These are phyloP conservation scores for Crithidia acanthocephali DNA, from an alignment of 208 protist species.

Conservation along the genomic window DNA sequence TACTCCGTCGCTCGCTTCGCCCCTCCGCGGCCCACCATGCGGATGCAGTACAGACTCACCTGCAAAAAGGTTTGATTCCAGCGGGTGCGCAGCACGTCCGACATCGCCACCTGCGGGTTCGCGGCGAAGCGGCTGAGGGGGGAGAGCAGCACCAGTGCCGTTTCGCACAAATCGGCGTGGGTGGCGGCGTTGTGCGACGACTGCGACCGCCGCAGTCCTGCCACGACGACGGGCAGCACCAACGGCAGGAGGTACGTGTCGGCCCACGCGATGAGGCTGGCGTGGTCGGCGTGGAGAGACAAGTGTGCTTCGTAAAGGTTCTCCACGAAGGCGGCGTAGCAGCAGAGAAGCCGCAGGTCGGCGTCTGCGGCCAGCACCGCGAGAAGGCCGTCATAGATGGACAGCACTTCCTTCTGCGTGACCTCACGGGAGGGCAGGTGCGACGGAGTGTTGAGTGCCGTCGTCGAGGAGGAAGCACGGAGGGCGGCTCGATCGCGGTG, in stretches of 20 bases:
- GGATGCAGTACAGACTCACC: constrained; percentile 63
- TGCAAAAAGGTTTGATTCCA: constrained; percentile 48
- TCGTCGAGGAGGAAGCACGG: neutral
- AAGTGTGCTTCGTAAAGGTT: constrained; percentile 49
- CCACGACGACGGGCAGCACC: constrained; percentile 41
- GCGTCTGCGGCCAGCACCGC: constrained; percentile 43
- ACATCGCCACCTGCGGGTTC: constrained; percentile 24
- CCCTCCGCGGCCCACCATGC: constrained; percentile 30
- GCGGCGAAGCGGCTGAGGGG: constrained; percentile 45
- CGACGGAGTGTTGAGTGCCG: neutral
- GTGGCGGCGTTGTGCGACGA: constrained; percentile 43
- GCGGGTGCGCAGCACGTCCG: constrained; percentile 30
- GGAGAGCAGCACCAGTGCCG: constrained; percentile 56
- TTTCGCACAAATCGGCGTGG: constrained; percentile 66
- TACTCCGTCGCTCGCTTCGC: constrained; percentile 20
- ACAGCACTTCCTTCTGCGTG: constrained; percentile 1
- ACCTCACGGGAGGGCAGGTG: neutral
- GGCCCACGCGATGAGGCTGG: constrained; percentile 41
- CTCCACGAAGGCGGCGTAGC: constrained; percentile 60
- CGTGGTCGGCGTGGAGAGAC: constrained; percentile 29
- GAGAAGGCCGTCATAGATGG: constrained; percentile 23
- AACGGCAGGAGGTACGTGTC: constrained; percentile 40
- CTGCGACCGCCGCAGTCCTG: constrained; percentile 36
- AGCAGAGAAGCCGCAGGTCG: constrained; percentile 62
- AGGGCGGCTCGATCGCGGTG: neutral